phyloP scores from a whole-genome alignment of 2,329 filamentous ascomycete species.

The Orbilia ellipsospora region DNA sequence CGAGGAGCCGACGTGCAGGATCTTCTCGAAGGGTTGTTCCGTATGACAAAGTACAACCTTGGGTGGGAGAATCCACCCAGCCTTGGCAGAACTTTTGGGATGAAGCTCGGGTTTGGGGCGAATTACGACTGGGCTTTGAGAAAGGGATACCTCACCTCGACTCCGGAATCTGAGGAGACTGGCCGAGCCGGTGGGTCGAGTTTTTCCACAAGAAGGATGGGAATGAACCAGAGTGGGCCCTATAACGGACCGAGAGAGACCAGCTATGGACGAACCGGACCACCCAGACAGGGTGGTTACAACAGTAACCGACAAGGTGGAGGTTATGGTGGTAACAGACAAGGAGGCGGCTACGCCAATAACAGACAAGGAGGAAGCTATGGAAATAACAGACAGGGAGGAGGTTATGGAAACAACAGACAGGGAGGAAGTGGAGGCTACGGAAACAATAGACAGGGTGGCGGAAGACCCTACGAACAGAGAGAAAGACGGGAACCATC shows the following conservation, averaged over 20 bases:
- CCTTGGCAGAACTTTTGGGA: conserved; percentile 5
- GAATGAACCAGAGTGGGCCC: conserved; percentile 2
- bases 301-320: neutral
- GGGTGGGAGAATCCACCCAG: conserved; percentile 20
- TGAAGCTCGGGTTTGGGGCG: conserved; percentile 8
- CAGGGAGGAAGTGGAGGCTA: neutral
- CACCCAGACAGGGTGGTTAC: conserved; percentile 3
- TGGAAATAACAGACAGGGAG: conserved; percentile 4
- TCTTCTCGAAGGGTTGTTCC: conserved; percentile 17
- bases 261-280: conserved; percentile 3
- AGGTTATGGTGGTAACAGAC: neutral
- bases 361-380: neutral
- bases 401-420: neutral
- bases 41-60: conserved; percentile 41
- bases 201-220: conserved; percentile 28
- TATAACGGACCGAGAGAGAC: conserved; percentile 9
- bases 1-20: neutral
- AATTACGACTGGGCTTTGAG: conserved; percentile 9
- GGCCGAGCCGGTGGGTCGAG: conserved; percentile 18
- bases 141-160: conserved; percentile 15
- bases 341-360: conserved; percentile 2
- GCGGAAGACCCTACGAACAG: neutral
- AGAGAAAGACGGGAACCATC: neutral
- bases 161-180: conserved; percentile 28
- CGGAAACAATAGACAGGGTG: neutral